Conservation (phyloP, 1,284 basidiomycete species). For the Sutorius eximius region DNA sequence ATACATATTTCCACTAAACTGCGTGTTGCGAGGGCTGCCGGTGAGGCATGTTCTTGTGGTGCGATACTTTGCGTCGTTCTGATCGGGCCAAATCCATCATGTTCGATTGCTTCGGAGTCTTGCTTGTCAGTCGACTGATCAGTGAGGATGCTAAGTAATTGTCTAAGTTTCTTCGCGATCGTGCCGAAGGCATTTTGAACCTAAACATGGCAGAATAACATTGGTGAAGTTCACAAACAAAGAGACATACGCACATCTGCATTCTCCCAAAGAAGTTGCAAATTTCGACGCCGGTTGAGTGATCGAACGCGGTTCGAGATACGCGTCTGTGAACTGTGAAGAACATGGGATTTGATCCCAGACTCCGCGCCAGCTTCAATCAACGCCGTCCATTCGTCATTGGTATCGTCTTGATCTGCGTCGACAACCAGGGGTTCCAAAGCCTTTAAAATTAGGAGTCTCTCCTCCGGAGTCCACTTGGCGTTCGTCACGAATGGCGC, state of each 20-base stretch:
- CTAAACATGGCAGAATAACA: conserved; percentile 35
- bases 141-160: conserved; percentile 35
- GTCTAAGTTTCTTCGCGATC: conserved; percentile 41
- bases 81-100: conserved; percentile 69
- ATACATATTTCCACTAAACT: conserved; percentile 50
- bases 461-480: conserved; percentile 62
- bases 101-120: conserved; percentile 39
- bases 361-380: conserved; percentile 61
- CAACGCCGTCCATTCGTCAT: conserved; percentile 53
- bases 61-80: conserved; percentile 40
- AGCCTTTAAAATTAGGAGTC: conserved; percentile 58
- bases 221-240: not conserved
- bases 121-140: conserved; percentile 21
- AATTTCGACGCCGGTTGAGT: conserved; percentile 28
- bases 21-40: conserved; percentile 22
- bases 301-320: conserved; percentile 7
- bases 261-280: conserved; percentile 63
- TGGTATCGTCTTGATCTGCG: conserved; percentile 25
- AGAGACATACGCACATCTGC: conserved; percentile 50
- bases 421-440: conserved; percentile 60
- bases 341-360: conserved; percentile 61
- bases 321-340: conserved; percentile 40
- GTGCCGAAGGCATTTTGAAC: conserved; percentile 53
- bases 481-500: conserved; percentile 42
- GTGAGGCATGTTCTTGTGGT: conserved; percentile 20